These are phyloP conservation scores for Penicillium simplicissimum DNA, from an alignment of 495 filamentous ascomycete species.

Conservation along the genomic window DNA sequence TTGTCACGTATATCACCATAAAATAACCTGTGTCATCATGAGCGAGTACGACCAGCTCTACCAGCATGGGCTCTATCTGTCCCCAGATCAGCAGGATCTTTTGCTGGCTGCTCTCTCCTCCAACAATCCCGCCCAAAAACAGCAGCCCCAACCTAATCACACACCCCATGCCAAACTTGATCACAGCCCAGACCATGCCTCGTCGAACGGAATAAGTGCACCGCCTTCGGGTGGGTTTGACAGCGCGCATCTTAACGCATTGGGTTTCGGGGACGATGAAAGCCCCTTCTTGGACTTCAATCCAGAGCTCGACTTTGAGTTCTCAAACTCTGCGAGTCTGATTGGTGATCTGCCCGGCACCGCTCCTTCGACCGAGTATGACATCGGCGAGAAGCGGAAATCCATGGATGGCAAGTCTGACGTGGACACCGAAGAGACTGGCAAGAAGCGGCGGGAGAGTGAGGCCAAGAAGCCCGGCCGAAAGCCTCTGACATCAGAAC, in stretches of 20 bases:
- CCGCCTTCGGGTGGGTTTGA: constrained; percentile 56
- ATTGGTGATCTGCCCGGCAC: constrained; percentile 74
- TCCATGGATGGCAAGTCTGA: constrained; percentile 71
- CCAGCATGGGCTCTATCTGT: constrained; percentile 62
- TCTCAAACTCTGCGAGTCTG: constrained; percentile 59
- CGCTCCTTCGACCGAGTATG: constrained; percentile 56
- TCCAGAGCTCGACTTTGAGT: constrained; percentile 71
- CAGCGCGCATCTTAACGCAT: constrained; percentile 44
- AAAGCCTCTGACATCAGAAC: constrained; percentile 93
- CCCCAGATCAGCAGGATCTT: constrained; percentile 83
- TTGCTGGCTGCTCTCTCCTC: constrained; percentile 85
- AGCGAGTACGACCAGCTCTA: constrained; percentile 42
- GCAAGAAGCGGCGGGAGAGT: constrained; percentile 78
- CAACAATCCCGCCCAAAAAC: constrained; percentile 54
- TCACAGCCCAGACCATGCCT: constrained; percentile 37
- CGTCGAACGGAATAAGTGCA: constrained; percentile 39
- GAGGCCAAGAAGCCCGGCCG: constrained; percentile 93
- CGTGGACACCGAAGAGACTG: constrained; percentile 66
- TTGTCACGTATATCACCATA: background rate
- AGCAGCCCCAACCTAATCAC: constrained; percentile 17
- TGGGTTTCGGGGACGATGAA: constrained; percentile 59
- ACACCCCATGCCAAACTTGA: constrained; percentile 30
- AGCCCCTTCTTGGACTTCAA: constrained; percentile 85
- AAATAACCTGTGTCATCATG: constrained; percentile 21
- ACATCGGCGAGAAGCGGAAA: constrained; percentile 68